phyloP scores from a whole-genome alignment of 306 rosid genomes.

The Rosa chinensis region DNA sequence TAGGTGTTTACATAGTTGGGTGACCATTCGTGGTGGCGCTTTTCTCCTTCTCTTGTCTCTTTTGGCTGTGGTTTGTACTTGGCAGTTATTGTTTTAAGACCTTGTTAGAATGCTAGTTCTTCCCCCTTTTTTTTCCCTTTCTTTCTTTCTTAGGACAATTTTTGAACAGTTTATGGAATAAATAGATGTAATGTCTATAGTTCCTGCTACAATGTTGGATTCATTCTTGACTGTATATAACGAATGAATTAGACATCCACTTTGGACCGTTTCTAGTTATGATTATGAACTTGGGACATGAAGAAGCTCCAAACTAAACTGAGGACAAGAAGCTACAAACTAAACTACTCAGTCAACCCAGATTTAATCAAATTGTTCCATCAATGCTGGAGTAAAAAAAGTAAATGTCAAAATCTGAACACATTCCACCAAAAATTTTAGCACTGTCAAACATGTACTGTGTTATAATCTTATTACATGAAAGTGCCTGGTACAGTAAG shows the following conservation, averaged over 20 bases:
- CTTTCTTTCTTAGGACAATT: constrained; percentile 10
- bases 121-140: no score
- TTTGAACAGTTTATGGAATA: constrained; percentile 18
- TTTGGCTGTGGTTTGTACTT: constrained; percentile 70
- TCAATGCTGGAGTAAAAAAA: background rate
- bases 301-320: no score
- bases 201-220: background rate
- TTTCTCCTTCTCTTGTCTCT: constrained; percentile 56
- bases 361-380: background rate
- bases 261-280: background rate
- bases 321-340: background rate
- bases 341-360: background rate
- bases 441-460: background rate
- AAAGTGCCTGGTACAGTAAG: background rate
- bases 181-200: background rate
- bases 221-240: background rate
- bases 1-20: constrained; percentile 70
- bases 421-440: background rate
- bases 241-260: background rate
- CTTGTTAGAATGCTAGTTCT: constrained; percentile 57
- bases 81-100: constrained; percentile 58
- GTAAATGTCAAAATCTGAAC: background rate
- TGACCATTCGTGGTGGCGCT: constrained; percentile 77
- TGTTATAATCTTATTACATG: background rate
- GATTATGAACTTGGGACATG: background rate